These are phyloP conservation scores for Paramecium pentaurelia DNA, from an alignment of 73 alveolate genomes.

Conservation along the genomic window DNA sequence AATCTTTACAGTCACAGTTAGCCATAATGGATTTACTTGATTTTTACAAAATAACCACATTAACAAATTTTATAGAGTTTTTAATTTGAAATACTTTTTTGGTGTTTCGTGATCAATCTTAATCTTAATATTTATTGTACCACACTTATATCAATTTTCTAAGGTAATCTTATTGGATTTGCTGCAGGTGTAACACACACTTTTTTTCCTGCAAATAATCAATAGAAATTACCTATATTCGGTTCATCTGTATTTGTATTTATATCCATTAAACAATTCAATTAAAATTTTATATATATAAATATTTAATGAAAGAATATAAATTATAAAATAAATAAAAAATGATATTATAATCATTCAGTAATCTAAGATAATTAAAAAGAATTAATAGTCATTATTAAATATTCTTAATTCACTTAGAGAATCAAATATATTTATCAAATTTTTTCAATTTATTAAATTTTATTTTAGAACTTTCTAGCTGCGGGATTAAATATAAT, in stretches of 20 bases:
- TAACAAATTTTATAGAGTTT: constrained; percentile 9
- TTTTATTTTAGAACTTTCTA: background rate
- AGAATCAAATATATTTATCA: no score
- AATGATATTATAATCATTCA: no score
- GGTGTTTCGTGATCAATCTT: constrained; percentile 54
- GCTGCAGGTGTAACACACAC: background rate
- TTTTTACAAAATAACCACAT: constrained; percentile 48
- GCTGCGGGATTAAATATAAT: background rate
- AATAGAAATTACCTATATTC: background rate
- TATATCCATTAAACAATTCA: background rate
- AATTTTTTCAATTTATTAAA: no score
- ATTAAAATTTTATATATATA: background rate
- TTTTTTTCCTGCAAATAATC: background rate
- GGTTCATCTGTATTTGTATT: background rate
- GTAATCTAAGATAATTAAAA: no score
- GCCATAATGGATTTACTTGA: constrained; percentile 52
- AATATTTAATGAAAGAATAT: background rate
- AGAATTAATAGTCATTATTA: no score
- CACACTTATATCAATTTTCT: background rate
- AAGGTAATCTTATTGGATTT: background rate
- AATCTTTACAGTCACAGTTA: constrained; percentile 10
- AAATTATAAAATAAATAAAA: background rate
- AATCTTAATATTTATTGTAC: background rate
- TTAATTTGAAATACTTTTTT: background rate
- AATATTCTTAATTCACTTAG: no score